Evolutionary conservation across 176 grass and related monocot genomes (phyloP).

Genomic region (Saccharum spontaneum): DNA sequence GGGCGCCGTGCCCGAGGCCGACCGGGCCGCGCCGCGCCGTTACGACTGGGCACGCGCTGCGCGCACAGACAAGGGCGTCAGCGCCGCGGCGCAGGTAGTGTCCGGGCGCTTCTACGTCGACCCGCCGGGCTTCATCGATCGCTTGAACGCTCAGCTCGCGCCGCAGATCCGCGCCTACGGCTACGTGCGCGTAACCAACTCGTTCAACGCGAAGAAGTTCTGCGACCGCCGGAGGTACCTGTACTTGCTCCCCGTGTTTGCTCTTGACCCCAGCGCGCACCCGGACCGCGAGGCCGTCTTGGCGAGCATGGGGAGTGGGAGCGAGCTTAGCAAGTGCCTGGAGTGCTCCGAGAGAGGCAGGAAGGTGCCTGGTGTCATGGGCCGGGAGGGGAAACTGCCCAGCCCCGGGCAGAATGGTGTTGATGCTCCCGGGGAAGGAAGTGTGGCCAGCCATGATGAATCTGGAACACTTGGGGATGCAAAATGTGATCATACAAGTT

Average conservation of each 20-base stretch:
- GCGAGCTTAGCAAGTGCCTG: slow-evolving; percentile 68
- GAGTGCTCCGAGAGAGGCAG: slow-evolving; percentile 93
- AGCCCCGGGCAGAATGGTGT: slow-evolving; percentile 20
- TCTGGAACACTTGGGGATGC: slow-evolving; percentile 15
- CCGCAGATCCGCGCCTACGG: slow-evolving; percentile 82
- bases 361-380: slow-evolving; percentile 77
- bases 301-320: slow-evolving; percentile 72
- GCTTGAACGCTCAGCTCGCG: slow-evolving; percentile 69
- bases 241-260: slow-evolving; percentile 83
- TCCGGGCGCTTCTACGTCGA: slow-evolving; percentile 91
- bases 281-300: slow-evolving; percentile 84
- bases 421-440: slow-evolving; percentile 24
- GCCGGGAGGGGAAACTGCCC: slow-evolving; percentile 36
- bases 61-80: slow-evolving; percentile 95
- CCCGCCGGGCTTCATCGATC: slow-evolving; percentile 60
- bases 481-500: slow-evolving; percentile 15
- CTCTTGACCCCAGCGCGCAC: slow-evolving; percentile 74
- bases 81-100: slow-evolving; percentile 83
- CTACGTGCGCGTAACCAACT: slow-evolving; percentile 80
- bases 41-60: slow-evolving; percentile 88
- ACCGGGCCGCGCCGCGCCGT: slow-evolving; percentile 58
- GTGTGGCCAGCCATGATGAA: background rate
- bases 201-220: slow-evolving; percentile 91
- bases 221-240: slow-evolving; percentile 82
- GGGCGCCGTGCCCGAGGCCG: slow-evolving; percentile 63